These are phyloP conservation scores for Clavispora asparagi DNA, from an alignment of 805 yeast genomes.

Conservation along the genomic window DNA sequence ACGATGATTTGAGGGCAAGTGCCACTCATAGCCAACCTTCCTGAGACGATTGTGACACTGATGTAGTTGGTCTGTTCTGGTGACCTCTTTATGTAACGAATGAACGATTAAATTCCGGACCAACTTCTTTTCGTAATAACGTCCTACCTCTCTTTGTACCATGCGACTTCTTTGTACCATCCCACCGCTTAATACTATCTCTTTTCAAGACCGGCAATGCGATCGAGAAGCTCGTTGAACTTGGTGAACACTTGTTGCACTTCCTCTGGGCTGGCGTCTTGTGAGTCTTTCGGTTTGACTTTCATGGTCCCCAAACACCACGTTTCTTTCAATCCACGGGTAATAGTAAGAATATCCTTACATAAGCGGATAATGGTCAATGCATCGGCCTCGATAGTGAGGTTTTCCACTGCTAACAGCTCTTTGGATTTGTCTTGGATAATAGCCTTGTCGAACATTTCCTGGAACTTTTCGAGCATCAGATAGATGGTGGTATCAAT, in stretches of 20 bases:
- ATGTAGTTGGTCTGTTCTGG: too few species aligned
- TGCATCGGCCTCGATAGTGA: conserved; percentile 52
- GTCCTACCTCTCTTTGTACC: too few species aligned
- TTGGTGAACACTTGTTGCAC: conserved; percentile 23
- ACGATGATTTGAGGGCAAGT: too few species aligned
- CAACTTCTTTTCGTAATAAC: too few species aligned
- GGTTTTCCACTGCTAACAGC: conserved; percentile 45
- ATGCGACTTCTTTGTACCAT: too few species aligned
- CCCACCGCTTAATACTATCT: too few species aligned
- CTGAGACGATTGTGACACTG: too few species aligned
- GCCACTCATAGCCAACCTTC: too few species aligned
- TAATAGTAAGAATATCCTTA: conserved; percentile 47
- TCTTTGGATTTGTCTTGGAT: conserved; percentile 38
- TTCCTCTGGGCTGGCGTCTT: conserved; percentile 16
- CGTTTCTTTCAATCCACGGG: conserved; percentile 46
- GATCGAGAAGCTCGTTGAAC: conserved; percentile 18
- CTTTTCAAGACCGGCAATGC: conserved; percentile 10
- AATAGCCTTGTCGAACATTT: conserved; percentile 44
- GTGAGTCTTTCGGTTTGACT: conserved; percentile 16
- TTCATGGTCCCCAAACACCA: conserved; percentile 56
- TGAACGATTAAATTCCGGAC: background rate
- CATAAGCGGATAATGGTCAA: conserved; percentile 46
- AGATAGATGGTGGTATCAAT: conserved; percentile 49
- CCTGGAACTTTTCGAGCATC: conserved; percentile 48
- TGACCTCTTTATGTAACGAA: background rate